Evolutionary conservation across 495 filamentous ascomycete genomes (phyloP).

Genomic region (Neurospora tetrasperma): DNA sequence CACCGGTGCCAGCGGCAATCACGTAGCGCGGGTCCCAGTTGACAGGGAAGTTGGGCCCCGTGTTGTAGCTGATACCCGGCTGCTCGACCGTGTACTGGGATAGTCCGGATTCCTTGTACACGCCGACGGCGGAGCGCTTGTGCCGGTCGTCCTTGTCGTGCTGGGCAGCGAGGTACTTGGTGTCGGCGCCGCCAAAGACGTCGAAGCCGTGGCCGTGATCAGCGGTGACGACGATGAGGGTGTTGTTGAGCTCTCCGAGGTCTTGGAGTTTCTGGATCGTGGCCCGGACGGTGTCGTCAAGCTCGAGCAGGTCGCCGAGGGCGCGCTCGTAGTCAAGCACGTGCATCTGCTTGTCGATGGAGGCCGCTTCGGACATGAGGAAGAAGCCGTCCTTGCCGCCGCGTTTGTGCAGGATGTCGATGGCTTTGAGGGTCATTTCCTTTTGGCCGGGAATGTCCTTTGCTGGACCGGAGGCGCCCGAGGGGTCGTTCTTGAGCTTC

Average conservation of each 20-base stretch:
- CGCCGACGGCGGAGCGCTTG: constrained; percentile 58
- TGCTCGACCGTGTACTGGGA: constrained; percentile 52
- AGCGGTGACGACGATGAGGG: constrained; percentile 59
- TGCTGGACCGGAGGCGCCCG: constrained; percentile 46
- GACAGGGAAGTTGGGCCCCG: constrained; percentile 56
- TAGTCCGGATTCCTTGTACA: constrained; percentile 53
- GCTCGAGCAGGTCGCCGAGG: constrained; percentile 63
- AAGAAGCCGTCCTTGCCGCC: constrained; percentile 59
- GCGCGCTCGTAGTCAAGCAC: constrained; percentile 64
- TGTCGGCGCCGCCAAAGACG: constrained; percentile 40
- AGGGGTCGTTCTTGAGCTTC: constrained; percentile 50
- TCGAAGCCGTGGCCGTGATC: constrained; percentile 72
- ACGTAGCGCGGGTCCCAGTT: constrained; percentile 73
- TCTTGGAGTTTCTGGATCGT: constrained; percentile 51
- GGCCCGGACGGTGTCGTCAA: constrained; percentile 62
- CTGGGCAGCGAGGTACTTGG: constrained; percentile 51
- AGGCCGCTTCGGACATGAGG: constrained; percentile 67
- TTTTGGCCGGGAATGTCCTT: constrained; percentile 61
- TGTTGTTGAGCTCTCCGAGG: constrained; percentile 49
- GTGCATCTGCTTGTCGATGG: constrained; percentile 76
- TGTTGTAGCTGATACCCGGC: constrained; percentile 42
- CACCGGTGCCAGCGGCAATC: constrained; percentile 52
- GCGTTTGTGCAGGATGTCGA: constrained; percentile 56
- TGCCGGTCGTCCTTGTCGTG: constrained; percentile 38
- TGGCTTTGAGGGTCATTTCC: constrained; percentile 72